Evolutionary conservation across 2,329 filamentous ascomycete genomes (phyloP).

Genomic region (Xylaria sp.): DNA sequence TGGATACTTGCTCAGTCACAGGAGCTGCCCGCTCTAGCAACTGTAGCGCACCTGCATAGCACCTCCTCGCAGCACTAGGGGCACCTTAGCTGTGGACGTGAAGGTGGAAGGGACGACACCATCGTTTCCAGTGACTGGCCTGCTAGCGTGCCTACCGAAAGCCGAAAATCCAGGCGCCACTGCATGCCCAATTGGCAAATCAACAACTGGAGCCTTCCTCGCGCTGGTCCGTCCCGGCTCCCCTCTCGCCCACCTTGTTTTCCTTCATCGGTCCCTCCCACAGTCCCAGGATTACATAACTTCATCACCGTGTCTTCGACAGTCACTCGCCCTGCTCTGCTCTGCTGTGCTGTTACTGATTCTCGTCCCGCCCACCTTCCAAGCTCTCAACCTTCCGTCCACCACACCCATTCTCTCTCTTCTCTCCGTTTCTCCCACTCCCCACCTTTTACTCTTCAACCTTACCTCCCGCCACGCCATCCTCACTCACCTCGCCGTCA

Average conservation of each 20-base stretch:
- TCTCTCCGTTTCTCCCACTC: constrained; percentile 1
- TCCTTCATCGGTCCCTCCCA: constrained; percentile 14
- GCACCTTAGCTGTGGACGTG: too few species aligned
- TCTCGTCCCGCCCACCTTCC: constrained; percentile 14
- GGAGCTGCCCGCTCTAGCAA: not conserved
- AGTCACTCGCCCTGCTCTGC: constrained; percentile 11
- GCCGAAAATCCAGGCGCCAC: constrained; percentile 17
- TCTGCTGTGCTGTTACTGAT: constrained; percentile 11
- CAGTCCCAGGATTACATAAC: constrained; percentile 15
- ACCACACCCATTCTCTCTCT: constrained; percentile 10
- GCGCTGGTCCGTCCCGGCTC: constrained; percentile 11
- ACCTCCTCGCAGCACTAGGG: too few species aligned
- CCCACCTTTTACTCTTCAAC: constrained; percentile 9
- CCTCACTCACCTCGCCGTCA: not conserved
- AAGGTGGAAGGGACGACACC: not conserved
- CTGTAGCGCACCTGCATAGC: too few species aligned
- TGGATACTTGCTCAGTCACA: not conserved
- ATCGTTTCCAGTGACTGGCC: not conserved
- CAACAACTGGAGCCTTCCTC: constrained; percentile 17
- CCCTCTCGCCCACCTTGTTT: constrained; percentile 19
- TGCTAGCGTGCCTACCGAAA: not conserved
- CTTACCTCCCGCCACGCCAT: constrained; percentile 1
- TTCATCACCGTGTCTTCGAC: constrained; percentile 20
- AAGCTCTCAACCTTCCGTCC: not conserved
- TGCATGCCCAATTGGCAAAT: constrained; percentile 20